phyloP scores from a whole-genome alignment of 2,329 filamentous ascomycete genomes.

The Diaporthe caulivora region DNA sequence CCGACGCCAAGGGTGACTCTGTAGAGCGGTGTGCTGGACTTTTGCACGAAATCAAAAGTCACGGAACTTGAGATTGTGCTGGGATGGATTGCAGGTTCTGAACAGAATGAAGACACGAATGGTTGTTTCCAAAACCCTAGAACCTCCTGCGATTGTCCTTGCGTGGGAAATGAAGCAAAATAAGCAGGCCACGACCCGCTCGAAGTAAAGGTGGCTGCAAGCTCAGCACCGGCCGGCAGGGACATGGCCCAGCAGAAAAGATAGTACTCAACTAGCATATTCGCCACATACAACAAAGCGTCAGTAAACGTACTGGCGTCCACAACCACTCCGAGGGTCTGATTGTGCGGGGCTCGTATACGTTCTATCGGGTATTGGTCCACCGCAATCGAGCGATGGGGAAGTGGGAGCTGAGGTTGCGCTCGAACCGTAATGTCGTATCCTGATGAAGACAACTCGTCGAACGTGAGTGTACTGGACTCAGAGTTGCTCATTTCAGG shows the following conservation, averaged over 20 bases:
- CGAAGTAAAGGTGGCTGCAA: background rate
- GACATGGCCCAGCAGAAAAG: background rate
- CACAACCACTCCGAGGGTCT: no score
- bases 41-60: background rate
- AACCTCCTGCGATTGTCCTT: background rate
- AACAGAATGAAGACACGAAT: background rate
- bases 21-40: background rate
- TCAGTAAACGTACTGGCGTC: background rate
- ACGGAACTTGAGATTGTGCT: background rate
- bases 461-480: no score
- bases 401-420: no score
- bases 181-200: background rate
- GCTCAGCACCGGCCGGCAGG: accelerated
- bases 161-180: background rate
- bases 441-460: accelerated
- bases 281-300: background rate
- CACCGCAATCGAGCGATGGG: no score
- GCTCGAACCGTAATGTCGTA: background rate
- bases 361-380: no score
- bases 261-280: background rate
- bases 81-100: no score
- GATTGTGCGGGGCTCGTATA: no score
- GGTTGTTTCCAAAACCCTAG: background rate
- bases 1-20: background rate
- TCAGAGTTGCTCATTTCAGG: background rate